Conservation (phyloP, 495 filamentous ascomycete genomes). For the Aspergillus bertholletiae region DNA sequence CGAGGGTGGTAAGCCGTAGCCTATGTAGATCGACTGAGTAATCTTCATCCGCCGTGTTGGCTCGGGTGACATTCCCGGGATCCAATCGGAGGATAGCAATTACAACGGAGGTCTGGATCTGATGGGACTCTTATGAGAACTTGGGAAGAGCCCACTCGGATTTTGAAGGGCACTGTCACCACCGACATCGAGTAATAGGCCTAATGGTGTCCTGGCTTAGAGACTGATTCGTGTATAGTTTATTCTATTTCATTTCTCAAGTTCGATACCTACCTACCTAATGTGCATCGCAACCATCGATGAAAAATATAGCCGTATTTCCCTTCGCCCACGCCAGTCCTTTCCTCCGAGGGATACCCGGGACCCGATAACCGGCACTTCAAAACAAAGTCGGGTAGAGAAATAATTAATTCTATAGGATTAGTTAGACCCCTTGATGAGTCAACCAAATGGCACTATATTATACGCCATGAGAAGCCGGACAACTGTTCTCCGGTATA, state of each 20-base stretch:
- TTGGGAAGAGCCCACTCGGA: no score
- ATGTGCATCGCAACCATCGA: no score
- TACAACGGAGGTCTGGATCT: neutral
- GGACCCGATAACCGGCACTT: conserved; percentile 5
- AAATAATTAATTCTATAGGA: no score
- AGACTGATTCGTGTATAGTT: no score
- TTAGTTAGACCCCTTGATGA: no score
- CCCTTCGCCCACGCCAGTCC: neutral
- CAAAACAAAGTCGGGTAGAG: neutral
- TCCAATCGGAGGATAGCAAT: neutral
- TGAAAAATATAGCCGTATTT: neutral
- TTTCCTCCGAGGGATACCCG: neutral
- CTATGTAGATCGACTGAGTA: neutral
- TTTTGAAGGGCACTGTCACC: no score
- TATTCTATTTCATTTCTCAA: no score
- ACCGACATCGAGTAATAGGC: neutral
- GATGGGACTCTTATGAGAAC: no score
- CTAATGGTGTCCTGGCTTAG: no score
- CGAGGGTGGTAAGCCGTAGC: neutral
- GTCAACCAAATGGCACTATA: no score
- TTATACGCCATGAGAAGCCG: neutral
- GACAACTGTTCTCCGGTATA: neutral
- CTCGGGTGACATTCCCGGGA: neutral
- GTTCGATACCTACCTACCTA: no score
- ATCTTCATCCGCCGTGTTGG: neutral